Evolutionary conservation across 148 eudicot species (phyloP), one percentile per base, ranked within the genome.

Genomic region (Oxyria digyna): DNA sequence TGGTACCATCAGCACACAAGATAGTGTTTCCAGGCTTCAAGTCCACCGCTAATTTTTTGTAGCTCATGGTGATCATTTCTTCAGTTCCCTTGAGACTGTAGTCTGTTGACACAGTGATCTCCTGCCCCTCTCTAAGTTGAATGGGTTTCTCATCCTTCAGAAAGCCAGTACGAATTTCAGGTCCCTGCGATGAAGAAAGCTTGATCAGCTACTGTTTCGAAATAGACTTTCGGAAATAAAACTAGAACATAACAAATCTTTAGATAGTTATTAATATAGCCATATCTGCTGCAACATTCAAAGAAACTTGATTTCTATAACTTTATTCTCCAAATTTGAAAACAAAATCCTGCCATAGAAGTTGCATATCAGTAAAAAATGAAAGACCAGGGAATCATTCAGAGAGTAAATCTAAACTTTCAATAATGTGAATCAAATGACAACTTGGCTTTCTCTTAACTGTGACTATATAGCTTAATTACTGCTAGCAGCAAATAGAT

Each of bases 111-210:
- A 86, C 70, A 6, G 79, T 82, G 62, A 86, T 84, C 67, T 86
- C 91, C 52, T 84, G 81, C 12, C 91, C 91, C 71, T 86, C 91
- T 35, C 45, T 77, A 26, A 86, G 82, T 77, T 84, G 91, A 55
- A 86, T 57, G 55, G 91, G 81, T 74, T 81, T 84, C 24, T 63
- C 87, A 77, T 78, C 84, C 78, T 86, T 81, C 62, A 86, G 71
- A 74, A 86, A 86, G 38, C 91, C 91, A 76, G 91, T 86, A 73
- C 91, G 91, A 59, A 86, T 86, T 78, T 86, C 91, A 69, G 91
- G 91, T 67, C 91, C 91, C 91, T 86, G 77, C 64, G 70, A 72
- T 40, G 49, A 48, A 46, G 69, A 38, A 29, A 32, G 50, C n/a
- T 12, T 41, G 21, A 40, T 31, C 40, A 71, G 33, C 21, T 32